Percentiles rank a stretch among this genome's conserved stretches.
These are phyloP conservation scores for Phymatotrichopsis omnivora DNA, from an alignment of 2,329 filamentous ascomycete genomes.

Conservation along the genomic window DNA sequence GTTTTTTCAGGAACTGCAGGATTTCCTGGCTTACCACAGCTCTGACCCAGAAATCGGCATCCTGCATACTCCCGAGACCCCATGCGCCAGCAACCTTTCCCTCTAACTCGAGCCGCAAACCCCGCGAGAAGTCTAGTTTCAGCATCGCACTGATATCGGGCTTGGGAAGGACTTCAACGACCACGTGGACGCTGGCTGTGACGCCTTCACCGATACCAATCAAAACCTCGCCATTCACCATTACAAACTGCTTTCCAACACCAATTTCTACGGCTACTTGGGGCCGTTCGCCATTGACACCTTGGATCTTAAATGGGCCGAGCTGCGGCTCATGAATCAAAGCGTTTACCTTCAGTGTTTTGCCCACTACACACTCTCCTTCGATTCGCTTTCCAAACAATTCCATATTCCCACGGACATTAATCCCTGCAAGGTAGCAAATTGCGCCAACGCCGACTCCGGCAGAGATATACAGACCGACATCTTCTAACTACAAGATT, in stretches of 20 bases:
- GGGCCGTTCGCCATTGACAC: conserved; percentile 9
- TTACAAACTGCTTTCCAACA: conserved; percentile 18
- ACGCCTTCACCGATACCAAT: conserved; percentile 14
- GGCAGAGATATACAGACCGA: conserved; percentile 22
- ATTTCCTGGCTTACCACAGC: conserved; percentile 23
- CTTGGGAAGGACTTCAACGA: conserved; percentile 18
- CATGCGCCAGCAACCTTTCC: conserved; percentile 14
- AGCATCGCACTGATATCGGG: conserved; percentile 20
- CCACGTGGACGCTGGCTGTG: conserved; percentile 13
- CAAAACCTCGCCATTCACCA: conserved; percentile 19
- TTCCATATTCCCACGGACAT: conserved; percentile 18
- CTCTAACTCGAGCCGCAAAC: conserved; percentile 15
- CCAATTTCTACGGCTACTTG: conserved; percentile 20
- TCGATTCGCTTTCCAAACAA: conserved; percentile 19
- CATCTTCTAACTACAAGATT: conserved; percentile 17
- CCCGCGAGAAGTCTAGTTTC: conserved; percentile 13
- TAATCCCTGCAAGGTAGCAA: conserved; percentile 21
- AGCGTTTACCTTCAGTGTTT: conserved; percentile 16
- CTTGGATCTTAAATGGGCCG: conserved; percentile 19
- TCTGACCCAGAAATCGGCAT: conserved; percentile 20
- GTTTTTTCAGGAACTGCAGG: conserved; percentile 11
- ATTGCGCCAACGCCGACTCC: conserved; percentile 21
- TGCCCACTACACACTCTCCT: conserved; percentile 20
- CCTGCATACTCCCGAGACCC: conserved; percentile 13
- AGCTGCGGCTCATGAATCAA: conserved; percentile 19